These are phyloP conservation scores for Barnettozyma vustinii DNA, from an alignment of 805 yeast species.

Conservation along the genomic window DNA sequence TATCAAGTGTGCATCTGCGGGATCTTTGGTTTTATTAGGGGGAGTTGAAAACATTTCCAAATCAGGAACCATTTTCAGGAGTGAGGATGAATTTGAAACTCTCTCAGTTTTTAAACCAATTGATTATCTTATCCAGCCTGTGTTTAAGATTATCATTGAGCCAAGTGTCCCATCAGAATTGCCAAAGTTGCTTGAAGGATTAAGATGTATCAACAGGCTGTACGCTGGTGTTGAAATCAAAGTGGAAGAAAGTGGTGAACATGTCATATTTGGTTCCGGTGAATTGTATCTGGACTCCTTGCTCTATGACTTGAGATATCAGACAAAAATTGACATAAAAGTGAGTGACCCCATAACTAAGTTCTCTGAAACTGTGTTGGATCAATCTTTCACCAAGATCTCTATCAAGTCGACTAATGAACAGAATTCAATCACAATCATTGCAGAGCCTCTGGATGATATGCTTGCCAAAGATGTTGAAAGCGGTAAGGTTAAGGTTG, in stretches of 20 bases:
- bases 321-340: constrained; percentile 60
- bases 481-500: constrained; percentile 33
- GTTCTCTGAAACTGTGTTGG: constrained; percentile 72
- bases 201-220: constrained; percentile 53
- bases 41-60: constrained; percentile 61
- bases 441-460: constrained; percentile 69
- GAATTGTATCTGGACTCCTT: constrained; percentile 83
- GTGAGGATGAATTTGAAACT: constrained; percentile 15
- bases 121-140: constrained; percentile 46
- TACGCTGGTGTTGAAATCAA: constrained; percentile 64
- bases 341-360: constrained; percentile 80
- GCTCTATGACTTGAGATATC: constrained; percentile 64
- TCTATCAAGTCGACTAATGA: constrained; percentile 52
- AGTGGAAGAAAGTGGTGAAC: constrained; percentile 88
- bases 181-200: constrained; percentile 65
- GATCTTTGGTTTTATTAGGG: constrained; percentile 61
- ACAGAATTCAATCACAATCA: constrained; percentile 54
- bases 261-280: constrained; percentile 74
- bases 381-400: constrained; percentile 63
- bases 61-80: constrained; percentile 49
- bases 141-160: constrained; percentile 78
- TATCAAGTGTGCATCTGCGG: constrained; percentile 49
- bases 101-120: constrained; percentile 34
- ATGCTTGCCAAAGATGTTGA: constrained; percentile 53
- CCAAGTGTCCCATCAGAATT: constrained; percentile 75